These are phyloP conservation scores for Saturnispora dispora DNA, from an alignment of 805 yeast species.

Conservation along the genomic window DNA sequence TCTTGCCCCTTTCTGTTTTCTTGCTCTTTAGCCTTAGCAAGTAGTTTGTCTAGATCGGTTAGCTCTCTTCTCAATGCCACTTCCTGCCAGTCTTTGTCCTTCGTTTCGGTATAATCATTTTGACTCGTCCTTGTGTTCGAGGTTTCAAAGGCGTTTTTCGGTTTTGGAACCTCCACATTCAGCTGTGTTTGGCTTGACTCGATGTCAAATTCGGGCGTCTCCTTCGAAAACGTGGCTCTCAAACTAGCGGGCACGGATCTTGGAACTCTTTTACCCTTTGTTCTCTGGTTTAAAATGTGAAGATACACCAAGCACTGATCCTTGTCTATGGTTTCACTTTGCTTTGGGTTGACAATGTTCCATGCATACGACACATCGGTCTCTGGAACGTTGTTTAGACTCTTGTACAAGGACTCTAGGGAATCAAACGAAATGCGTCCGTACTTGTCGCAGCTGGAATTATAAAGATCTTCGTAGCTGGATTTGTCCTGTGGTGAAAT, in stretches of 20 bases:
- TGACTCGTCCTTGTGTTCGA: constrained; percentile 32
- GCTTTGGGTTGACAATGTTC: constrained; percentile 90
- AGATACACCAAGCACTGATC: constrained; percentile 86
- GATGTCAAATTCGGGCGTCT: constrained; percentile 63
- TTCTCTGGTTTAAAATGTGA: constrained; percentile 84
- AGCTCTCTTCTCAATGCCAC: constrained; percentile 74
- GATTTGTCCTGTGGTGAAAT: constrained; percentile 80
- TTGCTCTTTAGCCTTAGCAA: constrained; percentile 46
- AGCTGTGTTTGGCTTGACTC: constrained; percentile 43
- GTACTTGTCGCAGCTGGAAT: constrained; percentile 61
- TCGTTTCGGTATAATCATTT: constrained; percentile 58
- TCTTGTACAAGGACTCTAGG: constrained; percentile 56
- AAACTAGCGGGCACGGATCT: constrained; percentile 89
- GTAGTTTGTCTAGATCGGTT: constrained; percentile 60
- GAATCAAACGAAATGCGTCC: constrained; percentile 77
- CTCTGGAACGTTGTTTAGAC: constrained; percentile 65
- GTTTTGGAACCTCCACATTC: constrained; percentile 10
- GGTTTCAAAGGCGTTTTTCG: background rate
- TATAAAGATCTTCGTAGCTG: constrained; percentile 70
- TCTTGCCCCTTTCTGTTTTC: constrained; percentile 29
- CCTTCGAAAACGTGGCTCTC: constrained; percentile 85
- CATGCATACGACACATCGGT: constrained; percentile 85
- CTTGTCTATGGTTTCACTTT: constrained; percentile 78
- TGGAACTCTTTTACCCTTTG: constrained; percentile 74
- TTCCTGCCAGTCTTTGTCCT: constrained; percentile 90